Evolutionary conservation across 2,329 filamentous ascomycete species (phyloP).

Genomic region (Diaporthe australafricana): DNA sequence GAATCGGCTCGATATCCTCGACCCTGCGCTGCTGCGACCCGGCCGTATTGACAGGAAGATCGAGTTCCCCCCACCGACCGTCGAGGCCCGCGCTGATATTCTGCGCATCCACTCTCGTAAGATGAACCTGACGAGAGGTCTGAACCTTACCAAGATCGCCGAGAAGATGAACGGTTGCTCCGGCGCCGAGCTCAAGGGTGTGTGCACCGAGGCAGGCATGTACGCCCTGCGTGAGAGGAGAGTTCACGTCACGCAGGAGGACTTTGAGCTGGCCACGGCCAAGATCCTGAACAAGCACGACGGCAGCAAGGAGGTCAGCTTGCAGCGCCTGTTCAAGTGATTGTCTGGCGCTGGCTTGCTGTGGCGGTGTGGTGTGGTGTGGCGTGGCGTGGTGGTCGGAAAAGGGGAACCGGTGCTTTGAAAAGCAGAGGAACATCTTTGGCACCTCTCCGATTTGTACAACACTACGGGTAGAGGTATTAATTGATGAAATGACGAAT

Average conservation of each 20-base stretch:
- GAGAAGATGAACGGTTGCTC: constrained; percentile 99
- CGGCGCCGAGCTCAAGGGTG: constrained; percentile 96
- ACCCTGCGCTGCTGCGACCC: constrained; percentile 93
- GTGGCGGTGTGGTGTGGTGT: neutral
- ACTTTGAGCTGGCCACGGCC: constrained; percentile 97
- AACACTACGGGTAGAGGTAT: constrained; percentile 30
- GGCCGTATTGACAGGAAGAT: constrained; percentile 99
- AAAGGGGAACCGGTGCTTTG: neutral
- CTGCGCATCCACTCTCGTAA: constrained; percentile 96
- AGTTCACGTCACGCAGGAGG: constrained; percentile 98
- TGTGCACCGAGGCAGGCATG: constrained; percentile 99
- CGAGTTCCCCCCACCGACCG: constrained; percentile 96
- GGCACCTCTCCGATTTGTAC: constrained; percentile 28
- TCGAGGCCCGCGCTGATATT: constrained; percentile 97
- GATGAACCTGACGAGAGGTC: constrained; percentile 98
- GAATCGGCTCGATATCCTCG: constrained; percentile 96
- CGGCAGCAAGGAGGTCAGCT: constrained; percentile 83
- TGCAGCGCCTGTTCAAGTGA: constrained; percentile 38
- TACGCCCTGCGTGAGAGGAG: constrained; percentile 94
- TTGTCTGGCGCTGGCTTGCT: neutral
- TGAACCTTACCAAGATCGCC: constrained; percentile 97
- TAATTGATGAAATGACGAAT: constrained; percentile 37
- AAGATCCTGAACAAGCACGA: constrained; percentile 99
- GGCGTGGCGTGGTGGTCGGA: neutral
- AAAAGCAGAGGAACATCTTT: neutral